phyloP scores from a whole-genome alignment of 2,329 filamentous ascomycete species.

The Penicillium psychrosexuale region DNA sequence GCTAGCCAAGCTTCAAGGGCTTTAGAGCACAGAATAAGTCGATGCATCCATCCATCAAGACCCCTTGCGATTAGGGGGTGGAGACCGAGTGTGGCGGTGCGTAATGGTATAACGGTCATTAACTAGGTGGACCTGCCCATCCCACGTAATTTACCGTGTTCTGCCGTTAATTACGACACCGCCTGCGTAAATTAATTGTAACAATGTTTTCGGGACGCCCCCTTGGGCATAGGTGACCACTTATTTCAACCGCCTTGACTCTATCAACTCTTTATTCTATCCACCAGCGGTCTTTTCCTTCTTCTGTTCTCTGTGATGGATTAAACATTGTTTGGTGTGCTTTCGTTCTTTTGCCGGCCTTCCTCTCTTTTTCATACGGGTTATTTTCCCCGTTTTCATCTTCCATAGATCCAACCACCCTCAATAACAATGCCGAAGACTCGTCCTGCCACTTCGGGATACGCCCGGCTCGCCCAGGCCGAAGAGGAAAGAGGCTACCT shows the following conservation, averaged over 20 bases:
- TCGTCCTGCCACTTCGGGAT: conserved; percentile 73
- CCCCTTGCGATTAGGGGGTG: conserved; percentile 23
- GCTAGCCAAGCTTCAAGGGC: background rate
- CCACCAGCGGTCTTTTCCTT: conserved; percentile 1
- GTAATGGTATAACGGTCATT: conserved; percentile 16
- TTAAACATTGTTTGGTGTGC: conserved; percentile 10
- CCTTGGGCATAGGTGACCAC: conserved; percentile 16
- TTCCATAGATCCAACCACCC: conserved; percentile 22
- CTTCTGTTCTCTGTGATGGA: conserved; percentile 16
- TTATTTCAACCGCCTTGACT: conserved; percentile 8
- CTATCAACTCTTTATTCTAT: conserved; percentile 1
- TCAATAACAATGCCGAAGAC: conserved; percentile 59
- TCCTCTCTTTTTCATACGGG: conserved; percentile 9
- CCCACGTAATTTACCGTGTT: background rate
- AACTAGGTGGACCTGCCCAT: background rate
- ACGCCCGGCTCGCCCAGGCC: conserved; percentile 79
- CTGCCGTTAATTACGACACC: conserved; percentile 7
- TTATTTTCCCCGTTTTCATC: conserved; percentile 1
- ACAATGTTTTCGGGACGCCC: conserved; percentile 9
- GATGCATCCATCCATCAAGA: background rate
- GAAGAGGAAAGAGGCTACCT: conserved; percentile 55
- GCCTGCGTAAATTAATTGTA: conserved; percentile 18
- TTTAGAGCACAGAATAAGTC: background rate
- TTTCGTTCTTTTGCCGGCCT: conserved; percentile 9
- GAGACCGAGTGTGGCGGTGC: conserved; percentile 23